These are phyloP conservation scores for Sphagnum contortum DNA, from an alignment of 225 moss, liverwort and hornwort species.

Conservation along the genomic window DNA sequence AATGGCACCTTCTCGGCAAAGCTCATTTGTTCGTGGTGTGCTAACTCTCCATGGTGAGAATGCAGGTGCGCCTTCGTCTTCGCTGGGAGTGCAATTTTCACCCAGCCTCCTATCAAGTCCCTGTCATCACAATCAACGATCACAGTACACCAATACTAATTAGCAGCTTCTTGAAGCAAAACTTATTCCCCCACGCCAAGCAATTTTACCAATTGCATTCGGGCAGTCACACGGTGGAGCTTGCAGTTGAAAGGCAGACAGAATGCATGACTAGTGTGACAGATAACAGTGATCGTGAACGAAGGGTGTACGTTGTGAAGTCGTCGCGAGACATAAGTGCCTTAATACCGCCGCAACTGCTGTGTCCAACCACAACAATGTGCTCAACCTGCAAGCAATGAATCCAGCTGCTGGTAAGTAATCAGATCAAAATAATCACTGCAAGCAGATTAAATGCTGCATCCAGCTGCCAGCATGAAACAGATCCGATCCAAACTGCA, in stretches of 20 bases:
- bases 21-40: conserved; percentile 62
- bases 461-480: neutral
- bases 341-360: conserved; percentile 77
- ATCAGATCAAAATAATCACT: neutral
- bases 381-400: conserved; percentile 54
- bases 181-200: too few species aligned
- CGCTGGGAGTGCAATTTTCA: conserved; percentile 68
- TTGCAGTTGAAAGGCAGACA: neutral
- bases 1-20: conserved; percentile 63
- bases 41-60: conserved; percentile 20
- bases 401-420: neutral
- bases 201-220: too few species aligned
- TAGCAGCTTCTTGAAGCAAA: neutral
- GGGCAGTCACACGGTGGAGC: too few species aligned
- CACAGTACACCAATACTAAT: neutral
- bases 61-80: conserved; percentile 30
- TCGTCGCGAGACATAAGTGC: conserved; percentile 67
- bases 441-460: neutral
- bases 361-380: conserved; percentile 87
- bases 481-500: neutral
- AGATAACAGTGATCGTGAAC: neutral
- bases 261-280: neutral
- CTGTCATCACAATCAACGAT: conserved; percentile 24
- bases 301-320: conserved; percentile 21
- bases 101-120: conserved; percentile 83